Evolutionary conservation across 495 filamentous ascomycete species (phyloP).

Genomic region (Aspergillus cavernicola): DNA sequence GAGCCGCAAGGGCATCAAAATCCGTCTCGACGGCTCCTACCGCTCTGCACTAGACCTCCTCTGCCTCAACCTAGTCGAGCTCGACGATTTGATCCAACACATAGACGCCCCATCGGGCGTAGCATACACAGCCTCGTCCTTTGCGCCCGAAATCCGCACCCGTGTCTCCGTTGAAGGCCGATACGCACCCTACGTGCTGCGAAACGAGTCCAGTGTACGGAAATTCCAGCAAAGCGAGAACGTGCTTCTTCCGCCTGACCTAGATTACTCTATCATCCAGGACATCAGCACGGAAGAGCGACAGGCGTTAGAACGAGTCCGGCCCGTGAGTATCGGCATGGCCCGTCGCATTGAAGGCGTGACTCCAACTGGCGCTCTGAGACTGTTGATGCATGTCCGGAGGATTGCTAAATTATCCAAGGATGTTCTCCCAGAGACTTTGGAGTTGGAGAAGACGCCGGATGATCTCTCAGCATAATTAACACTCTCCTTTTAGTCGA

Average conservation of each 20-base stretch:
- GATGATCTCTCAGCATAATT: slow-evolving; percentile 16
- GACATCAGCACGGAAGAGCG: slow-evolving; percentile 79
- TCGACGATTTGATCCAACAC: slow-evolving; percentile 49
- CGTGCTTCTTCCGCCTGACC: slow-evolving; percentile 64
- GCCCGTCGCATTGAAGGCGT: slow-evolving; percentile 83
- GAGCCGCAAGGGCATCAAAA: slow-evolving; percentile 63
- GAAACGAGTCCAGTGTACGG: slow-evolving; percentile 61
- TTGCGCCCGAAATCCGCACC: slow-evolving; percentile 52
- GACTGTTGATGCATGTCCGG: slow-evolving; percentile 43
- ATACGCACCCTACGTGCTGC: slow-evolving; percentile 79
- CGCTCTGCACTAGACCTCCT: slow-evolving; percentile 76
- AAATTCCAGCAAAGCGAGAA: slow-evolving; percentile 73
- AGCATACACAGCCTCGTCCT: slow-evolving; percentile 43
- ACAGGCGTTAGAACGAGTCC: slow-evolving; percentile 59
- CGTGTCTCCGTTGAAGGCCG: slow-evolving; percentile 75
- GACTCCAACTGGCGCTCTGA: slow-evolving; percentile 46
- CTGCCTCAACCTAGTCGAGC: slow-evolving; percentile 52
- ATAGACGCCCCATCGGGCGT: slow-evolving; percentile 44
- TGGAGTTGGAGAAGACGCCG: slow-evolving; percentile 12
- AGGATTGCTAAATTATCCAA: slow-evolving; percentile 9
- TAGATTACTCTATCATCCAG: slow-evolving; percentile 69
- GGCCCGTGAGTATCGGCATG: slow-evolving; percentile 83
- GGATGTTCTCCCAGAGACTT: background rate
- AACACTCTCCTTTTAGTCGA: slow-evolving; percentile 10
- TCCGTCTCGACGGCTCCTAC: slow-evolving; percentile 54